Percentiles rank a stretch among this genome's conserved stretches.
These are phyloP conservation scores for Xylaria telfairii DNA, from an alignment of 495 filamentous ascomycete species.

Conservation along the genomic window DNA sequence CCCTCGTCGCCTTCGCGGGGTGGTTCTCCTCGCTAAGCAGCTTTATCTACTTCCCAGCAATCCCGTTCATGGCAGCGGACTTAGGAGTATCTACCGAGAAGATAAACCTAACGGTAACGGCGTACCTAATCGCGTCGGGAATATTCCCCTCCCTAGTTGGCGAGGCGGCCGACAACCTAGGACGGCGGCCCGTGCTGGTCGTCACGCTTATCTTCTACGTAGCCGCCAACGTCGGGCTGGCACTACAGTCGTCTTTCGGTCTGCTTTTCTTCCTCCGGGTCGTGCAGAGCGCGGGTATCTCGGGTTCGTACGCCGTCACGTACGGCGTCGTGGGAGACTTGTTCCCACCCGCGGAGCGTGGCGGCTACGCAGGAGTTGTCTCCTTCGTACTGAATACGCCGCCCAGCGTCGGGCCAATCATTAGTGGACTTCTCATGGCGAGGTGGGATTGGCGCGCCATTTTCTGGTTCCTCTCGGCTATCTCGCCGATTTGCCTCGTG, in stretches of 20 bases:
- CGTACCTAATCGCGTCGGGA: constrained; percentile 9
- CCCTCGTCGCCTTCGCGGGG: constrained; percentile 32
- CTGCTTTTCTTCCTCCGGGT: neutral
- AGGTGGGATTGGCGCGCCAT: neutral
- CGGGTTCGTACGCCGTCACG: constrained; percentile 4
- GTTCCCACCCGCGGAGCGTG: neutral
- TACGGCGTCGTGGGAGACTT: constrained; percentile 3
- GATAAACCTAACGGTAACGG: constrained; percentile 41
- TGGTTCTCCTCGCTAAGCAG: constrained; percentile 30
- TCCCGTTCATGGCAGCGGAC: constrained; percentile 29
- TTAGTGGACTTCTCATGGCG: neutral
- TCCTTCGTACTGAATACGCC: neutral
- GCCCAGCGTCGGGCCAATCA: neutral
- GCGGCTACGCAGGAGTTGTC: neutral
- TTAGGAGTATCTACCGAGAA: constrained; percentile 48
- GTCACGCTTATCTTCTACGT: neutral
- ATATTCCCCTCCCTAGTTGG: constrained; percentile 8
- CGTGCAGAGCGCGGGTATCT: constrained; percentile 9
- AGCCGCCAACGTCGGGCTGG: constrained; percentile 16
- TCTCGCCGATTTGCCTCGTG: neutral
- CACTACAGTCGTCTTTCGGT: neutral
- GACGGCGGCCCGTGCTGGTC: neutral
- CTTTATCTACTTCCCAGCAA: neutral
- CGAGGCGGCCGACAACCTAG: neutral
- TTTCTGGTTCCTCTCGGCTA: constrained; percentile 1